Percentiles rank a stretch among this genome's conserved stretches.
These are phyloP conservation scores for Mycena citricolor DNA, from an alignment of 1,284 basidiomycete genomes.

Conservation along the genomic window DNA sequence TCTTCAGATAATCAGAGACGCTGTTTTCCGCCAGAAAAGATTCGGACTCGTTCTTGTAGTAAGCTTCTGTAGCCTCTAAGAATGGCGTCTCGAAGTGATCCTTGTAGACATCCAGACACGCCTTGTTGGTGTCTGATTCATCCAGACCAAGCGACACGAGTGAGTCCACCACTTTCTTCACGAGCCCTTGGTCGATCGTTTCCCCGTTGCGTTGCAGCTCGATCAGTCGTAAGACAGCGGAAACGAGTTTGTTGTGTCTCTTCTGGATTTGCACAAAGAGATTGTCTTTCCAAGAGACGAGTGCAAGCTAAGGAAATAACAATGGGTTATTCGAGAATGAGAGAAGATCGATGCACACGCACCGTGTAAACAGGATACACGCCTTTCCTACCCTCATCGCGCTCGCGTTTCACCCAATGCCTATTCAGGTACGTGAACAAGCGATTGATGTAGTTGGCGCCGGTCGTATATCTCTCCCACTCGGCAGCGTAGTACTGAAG, in stretches of 20 bases:
- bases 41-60: slow-evolving; percentile 91
- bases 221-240: slow-evolving; percentile 89
- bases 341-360: slow-evolving; percentile 38
- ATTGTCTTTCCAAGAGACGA: slow-evolving; percentile 94
- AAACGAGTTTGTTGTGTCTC: slow-evolving; percentile 78
- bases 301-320: slow-evolving; percentile 65
- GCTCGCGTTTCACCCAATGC: slow-evolving; percentile 98
- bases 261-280: slow-evolving; percentile 89
- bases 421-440: slow-evolving; percentile 97
- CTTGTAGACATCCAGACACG: slow-evolving; percentile 93
- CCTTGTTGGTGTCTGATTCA: slow-evolving; percentile 87
- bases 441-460: slow-evolving; percentile 94
- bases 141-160: slow-evolving; percentile 97
- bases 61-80: slow-evolving; percentile 85
- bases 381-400: slow-evolving; percentile 95
- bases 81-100: slow-evolving; percentile 91
- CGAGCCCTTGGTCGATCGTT: slow-evolving; percentile 87
- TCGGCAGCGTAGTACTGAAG: slow-evolving; percentile 90
- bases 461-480: slow-evolving; percentile 97
- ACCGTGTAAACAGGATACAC: slow-evolving; percentile 97
- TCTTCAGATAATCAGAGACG: slow-evolving; percentile 96
- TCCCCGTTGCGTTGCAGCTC: slow-evolving; percentile 95
- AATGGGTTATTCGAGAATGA: slow-evolving; percentile 4
- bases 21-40: slow-evolving; percentile 89
- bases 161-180: slow-evolving; percentile 96